Percentiles rank a stretch among this genome's conserved stretches.
These are phyloP conservation scores for Suillus sp. DNA, from an alignment of 768 basidiomycete species.

Conservation along the genomic window DNA sequence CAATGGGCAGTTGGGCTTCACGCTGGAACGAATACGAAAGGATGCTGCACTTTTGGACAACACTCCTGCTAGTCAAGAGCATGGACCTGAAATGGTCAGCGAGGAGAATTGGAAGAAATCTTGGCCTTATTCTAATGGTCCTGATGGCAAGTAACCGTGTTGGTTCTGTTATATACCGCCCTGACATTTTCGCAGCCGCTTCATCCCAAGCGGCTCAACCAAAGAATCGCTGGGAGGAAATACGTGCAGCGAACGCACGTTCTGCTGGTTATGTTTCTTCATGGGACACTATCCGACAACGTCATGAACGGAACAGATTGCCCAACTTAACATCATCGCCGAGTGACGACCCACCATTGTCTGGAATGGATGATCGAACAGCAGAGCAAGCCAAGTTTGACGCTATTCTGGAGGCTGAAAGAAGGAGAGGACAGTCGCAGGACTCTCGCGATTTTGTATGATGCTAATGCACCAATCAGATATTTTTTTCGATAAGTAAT, in stretches of 20 bases:
- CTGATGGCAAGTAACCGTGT: not conserved
- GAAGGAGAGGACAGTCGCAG: conserved; percentile 37
- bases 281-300: conserved; percentile 71
- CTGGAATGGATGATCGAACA: conserved; percentile 37
- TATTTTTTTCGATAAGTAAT: not conserved
- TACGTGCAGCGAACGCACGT: conserved; percentile 55
- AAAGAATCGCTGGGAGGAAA: conserved; percentile 63
- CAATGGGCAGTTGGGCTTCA: conserved; percentile 29
- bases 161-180: not conserved
- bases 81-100: conserved; percentile 11
- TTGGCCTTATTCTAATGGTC: conserved; percentile 10
- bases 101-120: conserved; percentile 23
- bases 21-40: conserved; percentile 26
- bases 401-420: conserved; percentile 59
- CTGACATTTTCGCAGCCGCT: not conserved
- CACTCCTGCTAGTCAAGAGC: conserved; percentile 15
- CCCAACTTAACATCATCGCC: conserved; percentile 17
- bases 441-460: conserved; percentile 16
- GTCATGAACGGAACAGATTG: conserved; percentile 43
- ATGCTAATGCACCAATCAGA: conserved; percentile 8
- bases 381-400: conserved; percentile 60
- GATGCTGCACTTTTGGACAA: conserved; percentile 7
- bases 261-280: conserved; percentile 47
- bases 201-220: conserved; percentile 11
- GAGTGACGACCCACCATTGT: conserved; percentile 10